phyloP scores from a whole-genome alignment of 352 stramenopile species.

The Phytopythium montanum region DNA sequence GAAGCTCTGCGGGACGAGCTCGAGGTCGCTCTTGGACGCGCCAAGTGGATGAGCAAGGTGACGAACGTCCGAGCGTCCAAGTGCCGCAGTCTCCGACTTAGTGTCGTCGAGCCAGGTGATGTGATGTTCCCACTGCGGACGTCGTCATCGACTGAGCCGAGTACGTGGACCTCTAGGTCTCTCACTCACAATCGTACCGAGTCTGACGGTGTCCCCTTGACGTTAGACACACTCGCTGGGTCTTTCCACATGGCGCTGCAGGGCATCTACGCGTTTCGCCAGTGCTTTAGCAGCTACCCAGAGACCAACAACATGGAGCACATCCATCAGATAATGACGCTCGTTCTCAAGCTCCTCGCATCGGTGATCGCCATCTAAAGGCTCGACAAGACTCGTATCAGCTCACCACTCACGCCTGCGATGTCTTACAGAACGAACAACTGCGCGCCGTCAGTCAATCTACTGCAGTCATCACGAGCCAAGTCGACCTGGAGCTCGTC shows the following conservation, averaged over 20 bases:
- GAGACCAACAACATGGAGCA: conserved; percentile 22
- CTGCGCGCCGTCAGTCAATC: background rate
- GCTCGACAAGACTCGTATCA: background rate
- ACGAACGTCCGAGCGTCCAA: background rate
- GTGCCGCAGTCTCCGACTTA: background rate
- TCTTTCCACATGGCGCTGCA: conserved; percentile 21
- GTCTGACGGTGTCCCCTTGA: background rate
- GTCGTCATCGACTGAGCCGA: background rate
- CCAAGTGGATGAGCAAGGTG: background rate
- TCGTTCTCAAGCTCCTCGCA: conserved; percentile 9
- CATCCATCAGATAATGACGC: conserved; percentile 11
- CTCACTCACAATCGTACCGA: background rate
- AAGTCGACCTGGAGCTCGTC: conserved; percentile 13
- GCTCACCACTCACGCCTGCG: background rate
- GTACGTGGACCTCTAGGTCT: background rate
- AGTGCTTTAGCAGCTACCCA: conserved; percentile 18
- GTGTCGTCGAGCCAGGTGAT: background rate
- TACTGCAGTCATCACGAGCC: background rate
- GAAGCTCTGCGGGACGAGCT: conserved; percentile 1
- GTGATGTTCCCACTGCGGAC: background rate
- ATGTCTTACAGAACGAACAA: conserved; percentile 4
- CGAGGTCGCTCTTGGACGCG: background rate
- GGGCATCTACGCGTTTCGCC: conserved; percentile 19
- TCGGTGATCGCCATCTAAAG: conserved; percentile 6
- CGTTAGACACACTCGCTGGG: background rate